These are phyloP conservation scores for Elaeis oleifera DNA, from an alignment of 202 grass and related monocot species.

Conservation along the genomic window DNA sequence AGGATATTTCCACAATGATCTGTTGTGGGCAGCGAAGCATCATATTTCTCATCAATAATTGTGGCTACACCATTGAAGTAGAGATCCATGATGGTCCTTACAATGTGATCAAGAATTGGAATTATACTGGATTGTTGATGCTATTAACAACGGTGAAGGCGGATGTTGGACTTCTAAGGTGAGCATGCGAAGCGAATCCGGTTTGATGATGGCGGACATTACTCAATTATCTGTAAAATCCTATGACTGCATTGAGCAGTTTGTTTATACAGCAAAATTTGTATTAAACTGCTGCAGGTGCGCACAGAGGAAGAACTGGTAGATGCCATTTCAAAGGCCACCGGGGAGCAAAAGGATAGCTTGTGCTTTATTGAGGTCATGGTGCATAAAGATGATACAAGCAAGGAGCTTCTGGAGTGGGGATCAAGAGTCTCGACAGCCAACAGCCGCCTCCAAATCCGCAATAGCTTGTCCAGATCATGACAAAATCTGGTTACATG, in stretches of 20 bases:
- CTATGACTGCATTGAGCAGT: no score
- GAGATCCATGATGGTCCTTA: slow-evolving; percentile 91
- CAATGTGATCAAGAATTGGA: slow-evolving; percentile 94
- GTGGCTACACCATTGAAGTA: slow-evolving; percentile 92
- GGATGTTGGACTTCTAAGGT: slow-evolving; percentile 83
- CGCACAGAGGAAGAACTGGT: slow-evolving; percentile 5
- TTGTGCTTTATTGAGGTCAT: slow-evolving; percentile 4
- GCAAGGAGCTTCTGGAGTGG: slow-evolving; percentile 7
- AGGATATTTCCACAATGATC: slow-evolving; percentile 89
- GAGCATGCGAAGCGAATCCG: neutral
- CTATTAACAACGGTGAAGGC: slow-evolving; percentile 74
- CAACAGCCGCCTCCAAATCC: slow-evolving; percentile 8
- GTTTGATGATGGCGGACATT: neutral
- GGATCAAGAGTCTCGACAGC: neutral
- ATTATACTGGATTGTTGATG: slow-evolving; percentile 66
- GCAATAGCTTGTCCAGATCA: neutral
- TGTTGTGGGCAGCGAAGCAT: slow-evolving; percentile 61
- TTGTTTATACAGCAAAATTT: no score
- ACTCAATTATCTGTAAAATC: no score
- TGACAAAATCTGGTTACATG: no score
- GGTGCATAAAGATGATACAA: slow-evolving; percentile 10
- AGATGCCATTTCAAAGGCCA: slow-evolving; percentile 2
- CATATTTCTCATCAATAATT: slow-evolving; percentile 91
- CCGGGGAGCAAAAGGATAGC: neutral
- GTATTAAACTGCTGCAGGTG: neutral